These are phyloP conservation scores for Xylaria sp. DNA, from an alignment of 2,329 filamentous ascomycete genomes.

Conservation along the genomic window DNA sequence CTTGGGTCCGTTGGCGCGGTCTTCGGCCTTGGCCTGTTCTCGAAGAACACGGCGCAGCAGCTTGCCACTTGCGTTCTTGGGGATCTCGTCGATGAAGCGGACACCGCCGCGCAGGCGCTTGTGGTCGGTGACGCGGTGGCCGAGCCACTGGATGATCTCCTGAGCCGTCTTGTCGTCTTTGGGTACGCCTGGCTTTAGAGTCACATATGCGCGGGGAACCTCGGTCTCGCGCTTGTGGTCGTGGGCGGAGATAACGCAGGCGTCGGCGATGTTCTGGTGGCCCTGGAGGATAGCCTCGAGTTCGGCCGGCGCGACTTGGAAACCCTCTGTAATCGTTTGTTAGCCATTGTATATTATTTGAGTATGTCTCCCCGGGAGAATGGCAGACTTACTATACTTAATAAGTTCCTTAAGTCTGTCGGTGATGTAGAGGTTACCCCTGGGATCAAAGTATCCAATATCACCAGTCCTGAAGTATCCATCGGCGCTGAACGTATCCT, in stretches of 20 bases:
- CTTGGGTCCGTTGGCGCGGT: conserved; percentile 28
- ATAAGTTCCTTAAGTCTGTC: conserved; percentile 72
- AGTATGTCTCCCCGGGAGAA: neutral
- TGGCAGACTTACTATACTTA: conserved; percentile 48
- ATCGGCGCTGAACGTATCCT: conserved; percentile 65
- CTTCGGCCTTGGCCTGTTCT: conserved; percentile 38
- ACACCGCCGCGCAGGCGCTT: conserved; percentile 38
- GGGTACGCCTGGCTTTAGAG: conserved; percentile 39
- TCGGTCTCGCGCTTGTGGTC: conserved; percentile 59
- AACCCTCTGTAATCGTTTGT: conserved; percentile 50
- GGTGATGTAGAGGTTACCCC: conserved; percentile 84
- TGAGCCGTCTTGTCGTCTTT: conserved; percentile 35
- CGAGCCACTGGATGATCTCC: conserved; percentile 37
- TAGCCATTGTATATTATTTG: neutral
- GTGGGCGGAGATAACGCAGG: conserved; percentile 58
- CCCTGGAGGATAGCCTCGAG: conserved; percentile 47
- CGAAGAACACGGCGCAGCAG: conserved; percentile 54
- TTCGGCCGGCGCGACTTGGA: conserved; percentile 65
- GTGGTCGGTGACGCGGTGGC: conserved; percentile 36
- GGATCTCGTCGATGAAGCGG: conserved; percentile 50
- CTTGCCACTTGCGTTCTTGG: conserved; percentile 61
- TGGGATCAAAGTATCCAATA: conserved; percentile 69
- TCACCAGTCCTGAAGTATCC: conserved; percentile 92
- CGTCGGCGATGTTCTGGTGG: conserved; percentile 46
- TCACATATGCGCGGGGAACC: conserved; percentile 62